phyloP scores from a whole-genome alignment of 257 asterid genomes.

The Rhazya stricta region DNA sequence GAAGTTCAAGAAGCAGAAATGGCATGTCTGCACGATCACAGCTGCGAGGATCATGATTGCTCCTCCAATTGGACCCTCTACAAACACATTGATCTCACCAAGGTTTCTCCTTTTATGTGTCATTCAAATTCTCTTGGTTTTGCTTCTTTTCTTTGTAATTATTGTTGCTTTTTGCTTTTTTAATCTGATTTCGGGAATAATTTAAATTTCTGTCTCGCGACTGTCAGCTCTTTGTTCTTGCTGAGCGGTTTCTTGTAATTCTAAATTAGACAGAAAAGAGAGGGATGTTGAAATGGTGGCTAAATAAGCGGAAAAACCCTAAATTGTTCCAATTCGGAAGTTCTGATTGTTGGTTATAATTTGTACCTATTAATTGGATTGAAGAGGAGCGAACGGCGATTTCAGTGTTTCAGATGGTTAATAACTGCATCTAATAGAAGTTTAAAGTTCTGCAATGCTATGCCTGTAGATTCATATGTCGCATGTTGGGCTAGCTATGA shows the following conservation, averaged over 20 bases:
- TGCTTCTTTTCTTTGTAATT: neutral
- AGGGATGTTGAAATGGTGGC: neutral
- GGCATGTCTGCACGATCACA: constrained; percentile 97
- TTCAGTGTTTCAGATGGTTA: neutral
- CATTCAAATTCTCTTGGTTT: neutral
- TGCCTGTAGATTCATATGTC: neutral
- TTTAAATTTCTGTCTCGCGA: neutral
- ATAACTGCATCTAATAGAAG: neutral
- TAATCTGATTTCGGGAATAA: neutral
- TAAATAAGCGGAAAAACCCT: constrained; percentile 8
- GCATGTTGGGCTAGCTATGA: neutral
- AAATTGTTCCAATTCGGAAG: neutral
- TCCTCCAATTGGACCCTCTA: constrained; percentile 91
- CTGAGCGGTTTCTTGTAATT: neutral
- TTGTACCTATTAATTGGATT: neutral
- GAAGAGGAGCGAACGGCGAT: neutral
- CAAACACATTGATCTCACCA: constrained; percentile 80
- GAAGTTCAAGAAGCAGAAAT: constrained; percentile 20
- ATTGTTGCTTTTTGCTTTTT: constrained; percentile 4
- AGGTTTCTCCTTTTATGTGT: constrained; percentile 37
- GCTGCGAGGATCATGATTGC: constrained; percentile 93
- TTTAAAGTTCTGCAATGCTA: neutral
- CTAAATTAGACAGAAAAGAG: neutral
- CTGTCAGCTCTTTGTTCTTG: neutral
- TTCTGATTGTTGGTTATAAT: neutral